phyloP scores from a whole-genome alignment of 106 monocot species.

The Dioscorea dumetorum region DNA sequence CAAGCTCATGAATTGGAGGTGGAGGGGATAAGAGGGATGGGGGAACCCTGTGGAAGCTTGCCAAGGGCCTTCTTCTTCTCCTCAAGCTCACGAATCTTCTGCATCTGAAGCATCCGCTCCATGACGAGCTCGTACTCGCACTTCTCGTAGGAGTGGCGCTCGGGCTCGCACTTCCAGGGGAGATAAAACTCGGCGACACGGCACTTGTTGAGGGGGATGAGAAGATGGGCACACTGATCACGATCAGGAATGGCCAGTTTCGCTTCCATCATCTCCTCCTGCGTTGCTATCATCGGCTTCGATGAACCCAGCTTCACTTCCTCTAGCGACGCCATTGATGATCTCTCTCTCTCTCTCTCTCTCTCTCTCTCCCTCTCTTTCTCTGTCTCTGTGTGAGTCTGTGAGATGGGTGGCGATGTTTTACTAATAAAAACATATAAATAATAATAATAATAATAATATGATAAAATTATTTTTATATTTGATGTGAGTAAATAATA shows the following conservation, averaged over 20 bases:
- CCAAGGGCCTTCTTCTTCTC: slow-evolving; percentile 40
- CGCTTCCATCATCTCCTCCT: slow-evolving; percentile 75
- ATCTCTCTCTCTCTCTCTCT: slow-evolving; percentile 8
- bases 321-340: slow-evolving; percentile 23
- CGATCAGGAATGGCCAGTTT: slow-evolving; percentile 75
- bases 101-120: slow-evolving; percentile 99
- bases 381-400: too few species aligned
- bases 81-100: slow-evolving; percentile 83
- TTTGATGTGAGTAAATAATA: too few species aligned
- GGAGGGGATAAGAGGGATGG: slow-evolving; percentile 58
- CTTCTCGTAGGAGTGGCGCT: slow-evolving; percentile 95
- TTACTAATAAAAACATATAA: too few species aligned
- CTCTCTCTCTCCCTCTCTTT: background rate
- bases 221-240: slow-evolving; percentile 98
- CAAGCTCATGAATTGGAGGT: slow-evolving; percentile 43
- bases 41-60: slow-evolving; percentile 18
- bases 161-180: slow-evolving; percentile 94
- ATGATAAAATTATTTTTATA: too few species aligned
- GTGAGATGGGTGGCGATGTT: too few species aligned
- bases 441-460: too few species aligned
- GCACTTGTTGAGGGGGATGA: slow-evolving; percentile 99
- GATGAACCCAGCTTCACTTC: slow-evolving; percentile 84
- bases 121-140: slow-evolving; percentile 99
- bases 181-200: slow-evolving; percentile 80
- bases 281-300: slow-evolving; percentile 97